These are phyloP conservation scores for Ophiostoma populinum DNA, from an alignment of 2,329 filamentous ascomycete genomes.

Conservation along the genomic window DNA sequence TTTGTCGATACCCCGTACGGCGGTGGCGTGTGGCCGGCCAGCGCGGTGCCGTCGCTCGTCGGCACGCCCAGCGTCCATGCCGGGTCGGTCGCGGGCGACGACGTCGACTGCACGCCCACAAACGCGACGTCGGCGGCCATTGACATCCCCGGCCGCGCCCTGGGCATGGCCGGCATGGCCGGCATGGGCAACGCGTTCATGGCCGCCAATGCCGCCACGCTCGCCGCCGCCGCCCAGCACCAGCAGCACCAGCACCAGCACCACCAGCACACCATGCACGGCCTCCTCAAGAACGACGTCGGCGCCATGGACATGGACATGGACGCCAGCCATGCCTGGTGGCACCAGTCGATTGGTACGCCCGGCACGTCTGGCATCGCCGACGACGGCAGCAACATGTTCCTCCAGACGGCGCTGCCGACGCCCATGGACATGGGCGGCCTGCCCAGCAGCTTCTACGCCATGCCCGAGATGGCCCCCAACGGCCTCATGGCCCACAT, in stretches of 20 bases:
- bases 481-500: conserved; percentile 35
- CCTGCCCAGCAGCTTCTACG: conserved; percentile 1
- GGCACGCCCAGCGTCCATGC: conserved; percentile 1
- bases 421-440: conserved; percentile 6
- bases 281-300: not conserved
- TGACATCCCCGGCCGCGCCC: conserved; percentile 2
- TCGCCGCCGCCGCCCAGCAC: too few species aligned
- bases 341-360: conserved; percentile 8
- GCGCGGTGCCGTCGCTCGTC: too few species aligned
- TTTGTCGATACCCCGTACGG: conserved; percentile 16
- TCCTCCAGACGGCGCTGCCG: conserved; percentile 1
- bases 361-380: conserved; percentile 7
- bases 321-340: too few species aligned
- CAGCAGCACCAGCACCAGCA: not conserved
- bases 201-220: conserved; percentile 3
- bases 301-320: conserved; percentile 8
- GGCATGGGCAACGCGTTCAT: conserved; percentile 7
- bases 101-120: conserved; percentile 3
- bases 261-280: not conserved
- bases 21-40: too few species aligned
- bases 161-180: conserved; percentile 5
- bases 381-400: conserved; percentile 1
- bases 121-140: not conserved
- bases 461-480: conserved; percentile 14
- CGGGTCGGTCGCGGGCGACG: not conserved